Evolutionary conservation across 78 protist species (phyloP).

Genomic region (Isochrysis galbana): DNA sequence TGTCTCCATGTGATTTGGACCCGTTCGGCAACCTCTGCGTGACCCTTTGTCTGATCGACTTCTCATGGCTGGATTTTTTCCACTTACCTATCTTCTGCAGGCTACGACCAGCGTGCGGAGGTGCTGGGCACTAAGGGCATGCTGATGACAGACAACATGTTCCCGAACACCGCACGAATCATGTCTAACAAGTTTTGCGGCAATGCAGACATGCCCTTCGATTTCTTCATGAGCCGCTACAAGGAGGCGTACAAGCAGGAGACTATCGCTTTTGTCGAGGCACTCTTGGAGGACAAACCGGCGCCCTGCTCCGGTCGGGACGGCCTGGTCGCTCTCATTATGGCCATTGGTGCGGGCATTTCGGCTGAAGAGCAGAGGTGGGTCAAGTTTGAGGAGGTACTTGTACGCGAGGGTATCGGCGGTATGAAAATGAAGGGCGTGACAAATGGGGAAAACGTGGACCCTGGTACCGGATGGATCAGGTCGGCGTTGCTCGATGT

Average conservation of each 20-base stretch:
- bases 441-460: background rate
- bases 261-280: background rate
- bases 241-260: constrained; percentile 1
- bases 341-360: constrained; percentile 12
- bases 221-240: constrained; percentile 22
- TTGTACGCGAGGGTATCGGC: background rate
- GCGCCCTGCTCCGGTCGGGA: constrained; percentile 22
- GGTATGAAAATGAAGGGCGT: background rate
- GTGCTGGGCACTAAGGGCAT: constrained; percentile 29
- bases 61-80: too few relatives aligned
- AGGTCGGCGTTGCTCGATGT: background rate
- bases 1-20: too few relatives aligned
- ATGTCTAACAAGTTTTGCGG: background rate
- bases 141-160: background rate
- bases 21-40: too few relatives aligned
- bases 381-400: background rate
- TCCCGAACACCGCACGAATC: constrained; percentile 2
- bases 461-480: background rate
- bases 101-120: constrained; percentile 35
- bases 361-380: background rate
- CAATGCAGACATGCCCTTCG: background rate
- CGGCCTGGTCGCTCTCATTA: background rate
- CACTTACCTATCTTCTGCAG: too few relatives aligned
- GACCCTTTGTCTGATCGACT: too few relatives aligned
- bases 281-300: background rate